Evolutionary conservation across 768 basidiomycete genomes (phyloP), one percentile per base, ranked within the genome.

Genomic region (Sporobolomyces roseus): DNA sequence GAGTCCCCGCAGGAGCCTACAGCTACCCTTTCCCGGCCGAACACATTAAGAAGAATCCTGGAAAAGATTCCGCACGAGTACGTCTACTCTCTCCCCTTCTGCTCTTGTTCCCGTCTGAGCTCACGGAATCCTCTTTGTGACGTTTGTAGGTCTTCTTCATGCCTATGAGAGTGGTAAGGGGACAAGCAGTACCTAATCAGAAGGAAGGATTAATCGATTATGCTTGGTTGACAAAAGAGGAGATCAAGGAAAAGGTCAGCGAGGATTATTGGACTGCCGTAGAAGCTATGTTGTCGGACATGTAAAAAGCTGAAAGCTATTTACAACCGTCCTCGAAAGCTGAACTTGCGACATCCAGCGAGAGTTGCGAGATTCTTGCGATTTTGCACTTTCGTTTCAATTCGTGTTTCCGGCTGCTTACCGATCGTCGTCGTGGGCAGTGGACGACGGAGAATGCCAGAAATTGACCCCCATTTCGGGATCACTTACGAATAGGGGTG

Each of bases 181-280:
- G 94, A 23, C 89, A 93, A 78, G 88, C 87, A 36, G 81, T 80
- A 25, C 85, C 87, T 23, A 78, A 84, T 36, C 77, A 81, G n/a
- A 78, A 82, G 23, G 74, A 78, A 70, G 77, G 79, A 27, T 80
- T 88, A 68, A 80, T 81, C 56, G 89, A 90, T 75, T 93, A 90
- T 80, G 93, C 91, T 10, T 98, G 93, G 93, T 81, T 97, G 68
- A 94, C 91, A 56, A 91, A 92, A 79, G 83, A 91, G 77, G 94
- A 99, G 81, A 86, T 97, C 51, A 81, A 87, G 77, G 80, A 83
- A 17, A 83, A 83, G 61, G 86, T 92, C n/a, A 82, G 85, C 61
- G 77, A 78, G 72, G 79, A 83, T 49, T 93, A 92, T 75, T 93
- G 91, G 91, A 75, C 82, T 52, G 84, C 84, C 59, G 81, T 91